phyloP scores from a whole-genome alignment of 1,284 basidiomycete species.

The Puccinia novopanici region DNA sequence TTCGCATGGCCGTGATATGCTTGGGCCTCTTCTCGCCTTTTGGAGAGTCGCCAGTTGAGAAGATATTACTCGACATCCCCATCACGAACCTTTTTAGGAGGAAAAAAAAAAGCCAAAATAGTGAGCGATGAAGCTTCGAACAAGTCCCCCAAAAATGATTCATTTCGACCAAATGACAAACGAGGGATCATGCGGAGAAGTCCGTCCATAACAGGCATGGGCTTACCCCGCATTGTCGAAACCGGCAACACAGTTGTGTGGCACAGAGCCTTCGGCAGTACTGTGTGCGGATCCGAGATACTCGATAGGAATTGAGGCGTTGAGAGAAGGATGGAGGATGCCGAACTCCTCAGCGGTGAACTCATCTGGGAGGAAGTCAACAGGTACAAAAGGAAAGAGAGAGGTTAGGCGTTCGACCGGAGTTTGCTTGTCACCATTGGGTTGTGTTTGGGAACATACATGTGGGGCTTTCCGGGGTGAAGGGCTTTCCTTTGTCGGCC shows the following conservation, averaged over 20 bases:
- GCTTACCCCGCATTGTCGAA: constrained; percentile 50
- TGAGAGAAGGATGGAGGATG: constrained; percentile 39
- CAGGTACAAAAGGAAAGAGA: not conserved
- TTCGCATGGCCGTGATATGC: not conserved
- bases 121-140: not conserved
- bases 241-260: constrained; percentile 22
- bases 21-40: constrained; percentile 11
- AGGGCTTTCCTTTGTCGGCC: not conserved
- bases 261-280: not conserved
- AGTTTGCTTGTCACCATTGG: not conserved
- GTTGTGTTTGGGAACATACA: constrained; percentile 12
- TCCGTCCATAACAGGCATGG: not conserved
- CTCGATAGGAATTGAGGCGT: constrained; percentile 46
- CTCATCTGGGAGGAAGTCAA: constrained; percentile 33
- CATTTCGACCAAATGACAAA: no score
- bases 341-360: constrained; percentile 41
- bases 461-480: constrained; percentile 33
- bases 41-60: constrained; percentile 25
- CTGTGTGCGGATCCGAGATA: constrained; percentile 33
- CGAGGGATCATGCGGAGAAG: no score
- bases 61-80: constrained; percentile 48
- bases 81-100: constrained; percentile 29
- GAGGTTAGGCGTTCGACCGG: not conserved
- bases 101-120: not conserved
- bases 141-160: not conserved